Base-by-base conservation (phyloP, 1,139 yeast species). In the Magnusiomyces paraingens region DNA sequence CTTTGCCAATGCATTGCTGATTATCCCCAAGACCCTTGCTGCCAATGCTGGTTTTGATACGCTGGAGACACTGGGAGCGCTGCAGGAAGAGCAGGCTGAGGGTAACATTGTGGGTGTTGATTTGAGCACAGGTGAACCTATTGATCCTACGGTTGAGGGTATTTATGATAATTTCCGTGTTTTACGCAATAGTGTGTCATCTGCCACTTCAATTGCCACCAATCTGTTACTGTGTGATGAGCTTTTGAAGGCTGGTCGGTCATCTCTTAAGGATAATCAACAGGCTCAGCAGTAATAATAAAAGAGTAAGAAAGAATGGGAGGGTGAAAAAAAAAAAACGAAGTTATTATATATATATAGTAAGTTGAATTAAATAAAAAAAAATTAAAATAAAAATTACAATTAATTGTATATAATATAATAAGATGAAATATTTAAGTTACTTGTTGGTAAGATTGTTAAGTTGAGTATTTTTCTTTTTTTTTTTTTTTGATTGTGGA, bases 141-240 rank as follows among this genome's bases (percentile, higher is more conserved):
- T 93, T 81, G 98, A 93, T 67, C 98, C 99, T 49, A 77, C 89
- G 10, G 80, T 87, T 54, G 96, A 89, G 68, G 99, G 99, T 58
- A 82, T 94, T 57, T 94, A 96, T 95, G 99, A 94, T 72, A 86
- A 95, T 40, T 93, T 81, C 75, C 78, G 99, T 62, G 99, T 93
- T 46, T 74, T 93, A 58, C 82, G 99, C 73, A 93, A 94, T 69
- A 96, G 96, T 26, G 76, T 94, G 55, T 83, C 91, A 53, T 84
- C 95, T 52, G 96, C 98, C 45, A 86, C 95, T 3, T 96, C 97
- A 55, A 94, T 94, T 66, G 93, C 99, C 0, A 84, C 94, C 59
- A 94, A 94, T 70, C 76, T 94, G 64, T 78, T 94, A 62, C 77
- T 93, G 59, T 93, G 99, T 74, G 99, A 94, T 72, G 99, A 94